Conservation (phyloP, 345 rosid species). For the Dimocarpus longan region DNA sequence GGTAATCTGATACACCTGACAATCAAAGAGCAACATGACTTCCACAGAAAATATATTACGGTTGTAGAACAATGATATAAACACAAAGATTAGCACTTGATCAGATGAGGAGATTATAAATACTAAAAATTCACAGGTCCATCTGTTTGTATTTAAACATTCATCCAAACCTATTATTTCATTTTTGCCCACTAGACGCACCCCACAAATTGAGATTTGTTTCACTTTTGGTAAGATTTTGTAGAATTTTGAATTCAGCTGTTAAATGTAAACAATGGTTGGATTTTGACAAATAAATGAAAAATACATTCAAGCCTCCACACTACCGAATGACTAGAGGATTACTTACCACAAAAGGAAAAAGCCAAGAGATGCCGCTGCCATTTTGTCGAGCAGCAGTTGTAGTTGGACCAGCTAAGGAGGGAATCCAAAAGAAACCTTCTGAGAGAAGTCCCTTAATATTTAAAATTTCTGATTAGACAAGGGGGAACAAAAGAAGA, state of each 20-base stretch:
- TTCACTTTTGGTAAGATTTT: background rate
- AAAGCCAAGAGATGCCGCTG: slow-evolving; percentile 92
- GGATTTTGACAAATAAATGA: background rate
- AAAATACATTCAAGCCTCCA: background rate
- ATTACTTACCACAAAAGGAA: slow-evolving; percentile 78
- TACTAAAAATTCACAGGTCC: slow-evolving; percentile 32
- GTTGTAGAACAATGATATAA: background rate
- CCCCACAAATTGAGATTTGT: background rate
- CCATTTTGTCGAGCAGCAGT: slow-evolving; percentile 83
- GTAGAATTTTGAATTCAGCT: background rate
- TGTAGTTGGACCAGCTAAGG: slow-evolving; percentile 93
- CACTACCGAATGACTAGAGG: background rate
- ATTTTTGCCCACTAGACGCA: background rate
- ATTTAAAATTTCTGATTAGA: slow-evolving; percentile 26
- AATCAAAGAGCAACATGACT: background rate
- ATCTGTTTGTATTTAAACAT: background rate
- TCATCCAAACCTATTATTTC: background rate
- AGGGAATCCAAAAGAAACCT: slow-evolving; percentile 99
- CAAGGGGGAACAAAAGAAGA: background rate
- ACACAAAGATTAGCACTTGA: background rate
- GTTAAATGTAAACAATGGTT: background rate
- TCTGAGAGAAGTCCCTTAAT: slow-evolving; percentile 90
- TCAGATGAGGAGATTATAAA: background rate
- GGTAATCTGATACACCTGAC: background rate
- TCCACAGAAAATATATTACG: background rate